Evolutionary conservation across 2,329 filamentous ascomycete species (phyloP).

Genomic region (Colletotrichum godetiae): DNA sequence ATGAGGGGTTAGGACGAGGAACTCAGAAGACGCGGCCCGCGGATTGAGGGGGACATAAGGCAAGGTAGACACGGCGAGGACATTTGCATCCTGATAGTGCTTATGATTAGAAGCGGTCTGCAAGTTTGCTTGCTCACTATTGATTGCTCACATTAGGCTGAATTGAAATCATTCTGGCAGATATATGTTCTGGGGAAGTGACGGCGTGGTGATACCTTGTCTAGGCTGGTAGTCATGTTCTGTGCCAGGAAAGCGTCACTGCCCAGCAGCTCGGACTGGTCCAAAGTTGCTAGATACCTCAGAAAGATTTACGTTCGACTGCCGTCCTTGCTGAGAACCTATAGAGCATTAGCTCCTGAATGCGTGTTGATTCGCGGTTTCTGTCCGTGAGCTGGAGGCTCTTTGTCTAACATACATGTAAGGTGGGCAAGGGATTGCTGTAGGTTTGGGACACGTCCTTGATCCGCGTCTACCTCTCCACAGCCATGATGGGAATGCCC

Average conservation of each 20-base stretch:
- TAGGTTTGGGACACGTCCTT: background rate
- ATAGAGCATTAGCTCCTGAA: background rate
- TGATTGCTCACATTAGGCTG: too few species aligned
- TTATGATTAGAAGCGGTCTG: too few species aligned
- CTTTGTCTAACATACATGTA: background rate
- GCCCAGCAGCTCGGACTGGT: background rate
- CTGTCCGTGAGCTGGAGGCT: background rate
- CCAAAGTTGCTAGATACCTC: background rate
- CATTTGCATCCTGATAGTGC: background rate
- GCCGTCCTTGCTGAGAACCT: background rate
- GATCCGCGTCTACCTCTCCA: background rate
- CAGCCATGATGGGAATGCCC: too few species aligned
- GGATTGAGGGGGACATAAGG: background rate
- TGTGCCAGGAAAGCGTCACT: too few species aligned
- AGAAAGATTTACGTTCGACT: background rate
- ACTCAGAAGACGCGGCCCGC: background rate
- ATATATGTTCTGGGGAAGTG: too few species aligned
- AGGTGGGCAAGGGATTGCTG: background rate
- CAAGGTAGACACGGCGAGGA: background rate
- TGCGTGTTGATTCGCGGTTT: background rate
- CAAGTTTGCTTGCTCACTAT: too few species aligned
- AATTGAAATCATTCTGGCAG: too few species aligned
- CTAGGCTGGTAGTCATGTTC: too few species aligned
- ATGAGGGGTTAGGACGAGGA: constrained; percentile 20
- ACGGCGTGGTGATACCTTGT: too few species aligned